Conservation (phyloP, 2,329 filamentous ascomycete species). For the Aspergillus uvarum region DNA sequence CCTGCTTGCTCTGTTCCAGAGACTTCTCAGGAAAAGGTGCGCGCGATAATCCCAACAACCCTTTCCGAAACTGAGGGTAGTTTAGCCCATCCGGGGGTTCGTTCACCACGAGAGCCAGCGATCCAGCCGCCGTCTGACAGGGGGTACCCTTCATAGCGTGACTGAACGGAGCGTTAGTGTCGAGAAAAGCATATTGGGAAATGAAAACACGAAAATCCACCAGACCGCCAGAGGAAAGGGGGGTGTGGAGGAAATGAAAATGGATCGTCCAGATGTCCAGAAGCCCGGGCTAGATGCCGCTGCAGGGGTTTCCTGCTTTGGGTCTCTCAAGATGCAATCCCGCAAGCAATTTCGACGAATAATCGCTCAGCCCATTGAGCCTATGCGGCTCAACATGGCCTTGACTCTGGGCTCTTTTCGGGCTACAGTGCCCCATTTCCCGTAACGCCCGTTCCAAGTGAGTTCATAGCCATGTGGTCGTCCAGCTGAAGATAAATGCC, state of each 20-base stretch:
- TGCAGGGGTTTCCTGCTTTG: slow-evolving; percentile 6
- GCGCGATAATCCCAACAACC: too few species aligned
- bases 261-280: background rate
- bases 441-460: slow-evolving; percentile 1
- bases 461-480: slow-evolving; percentile 1
- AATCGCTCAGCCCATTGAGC: background rate
- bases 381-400: slow-evolving; percentile 14
- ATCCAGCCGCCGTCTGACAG: background rate
- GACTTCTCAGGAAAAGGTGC: too few species aligned
- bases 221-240: background rate
- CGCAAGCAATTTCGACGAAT: slow-evolving; percentile 2
- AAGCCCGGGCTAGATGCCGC: slow-evolving; percentile 5
- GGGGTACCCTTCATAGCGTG: background rate
- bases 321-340: slow-evolving; percentile 2
- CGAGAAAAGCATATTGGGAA: background rate
- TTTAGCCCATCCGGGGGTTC: background rate
- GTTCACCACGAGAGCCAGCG: background rate
- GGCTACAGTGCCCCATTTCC: background rate
- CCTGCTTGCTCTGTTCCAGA: background rate
- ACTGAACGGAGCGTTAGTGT: background rate
- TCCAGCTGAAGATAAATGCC: slow-evolving; percentile 12
- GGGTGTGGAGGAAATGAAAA: slow-evolving; percentile 2
- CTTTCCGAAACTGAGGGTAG: background rate
- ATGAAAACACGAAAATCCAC: background rate
- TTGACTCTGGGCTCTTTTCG: slow-evolving; percentile 6